Conservation (phyloP, 352 stramenopile genomes). For the Phytophthora sansomeana region DNA sequence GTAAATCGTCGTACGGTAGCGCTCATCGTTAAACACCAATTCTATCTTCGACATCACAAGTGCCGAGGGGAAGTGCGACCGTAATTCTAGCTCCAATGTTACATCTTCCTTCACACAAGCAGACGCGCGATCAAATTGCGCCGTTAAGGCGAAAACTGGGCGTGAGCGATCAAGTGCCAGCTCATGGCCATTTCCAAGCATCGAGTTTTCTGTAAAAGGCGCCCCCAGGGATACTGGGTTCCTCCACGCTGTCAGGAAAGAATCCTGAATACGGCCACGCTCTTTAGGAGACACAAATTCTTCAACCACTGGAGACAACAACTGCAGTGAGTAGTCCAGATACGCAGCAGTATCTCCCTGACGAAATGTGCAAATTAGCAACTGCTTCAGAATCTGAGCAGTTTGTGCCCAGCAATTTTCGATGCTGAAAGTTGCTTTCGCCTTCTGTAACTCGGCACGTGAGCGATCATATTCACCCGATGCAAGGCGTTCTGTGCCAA, state of each 20-base stretch:
- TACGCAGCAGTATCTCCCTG: constrained; percentile 78
- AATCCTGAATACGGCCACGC: constrained; percentile 63
- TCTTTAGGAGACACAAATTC: constrained; percentile 70
- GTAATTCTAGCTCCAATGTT: constrained; percentile 53
- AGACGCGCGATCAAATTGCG: constrained; percentile 70
- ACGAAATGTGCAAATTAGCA: constrained; percentile 78
- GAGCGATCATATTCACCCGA: constrained; percentile 74
- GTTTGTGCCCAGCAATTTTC: constrained; percentile 85
- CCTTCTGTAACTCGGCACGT: constrained; percentile 72
- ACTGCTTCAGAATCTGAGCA: constrained; percentile 76
- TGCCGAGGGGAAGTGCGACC: constrained; percentile 62
- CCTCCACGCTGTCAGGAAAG: constrained; percentile 72
- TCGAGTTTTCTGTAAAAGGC: constrained; percentile 49
- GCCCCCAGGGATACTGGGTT: constrained; percentile 47
- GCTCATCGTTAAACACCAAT: constrained; percentile 78
- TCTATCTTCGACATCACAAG: constrained; percentile 73
- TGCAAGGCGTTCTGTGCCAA: constrained; percentile 78
- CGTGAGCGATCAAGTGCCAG: constrained; percentile 62
- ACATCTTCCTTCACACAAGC: constrained; percentile 77
- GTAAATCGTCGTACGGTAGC: constrained; percentile 72
- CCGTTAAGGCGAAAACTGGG: constrained; percentile 54
- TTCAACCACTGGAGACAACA: constrained; percentile 77
- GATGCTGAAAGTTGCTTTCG: constrained; percentile 58
- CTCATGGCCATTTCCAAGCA: constrained; percentile 53
- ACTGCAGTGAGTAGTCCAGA: constrained; percentile 81